These are phyloP conservation scores for Kandelia obovata DNA, from an alignment of 345 rosid species.

Conservation along the genomic window DNA sequence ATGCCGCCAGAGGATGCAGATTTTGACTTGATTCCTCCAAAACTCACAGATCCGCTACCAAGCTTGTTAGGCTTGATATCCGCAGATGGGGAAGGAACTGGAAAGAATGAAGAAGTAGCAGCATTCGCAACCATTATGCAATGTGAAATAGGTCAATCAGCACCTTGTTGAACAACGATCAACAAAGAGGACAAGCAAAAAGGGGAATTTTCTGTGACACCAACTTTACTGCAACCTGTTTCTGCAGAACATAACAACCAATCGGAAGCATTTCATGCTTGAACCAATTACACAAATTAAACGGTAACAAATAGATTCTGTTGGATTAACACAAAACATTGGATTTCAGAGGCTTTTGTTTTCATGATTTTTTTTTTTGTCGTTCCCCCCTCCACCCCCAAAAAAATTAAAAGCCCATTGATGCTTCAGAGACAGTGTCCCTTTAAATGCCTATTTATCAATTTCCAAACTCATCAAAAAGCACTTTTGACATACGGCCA, in stretches of 20 bases:
- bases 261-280: background rate
- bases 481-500: too few species aligned
- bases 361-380: too few species aligned
- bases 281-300: too few species aligned
- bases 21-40: constrained; percentile 45
- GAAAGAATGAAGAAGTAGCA: constrained; percentile 71
- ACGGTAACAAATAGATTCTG: background rate
- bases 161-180: background rate
- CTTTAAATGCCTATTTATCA: too few species aligned
- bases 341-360: too few species aligned
- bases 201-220: background rate
- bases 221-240: background rate
- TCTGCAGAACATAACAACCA: constrained; percentile 5
- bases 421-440: too few species aligned
- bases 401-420: too few species aligned
- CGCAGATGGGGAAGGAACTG: constrained; percentile 47
- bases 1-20: constrained; percentile 47
- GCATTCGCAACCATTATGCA: constrained; percentile 69
- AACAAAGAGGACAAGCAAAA: background rate
- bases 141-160: constrained; percentile 1
- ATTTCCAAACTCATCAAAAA: too few species aligned
- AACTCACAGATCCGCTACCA: constrained; percentile 39
- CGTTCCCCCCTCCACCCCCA: too few species aligned
- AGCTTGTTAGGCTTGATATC: constrained; percentile 51
- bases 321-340: too few species aligned